Conservation (phyloP, 192 early-diverging fungal species). For the Entrophospora sp. region DNA sequence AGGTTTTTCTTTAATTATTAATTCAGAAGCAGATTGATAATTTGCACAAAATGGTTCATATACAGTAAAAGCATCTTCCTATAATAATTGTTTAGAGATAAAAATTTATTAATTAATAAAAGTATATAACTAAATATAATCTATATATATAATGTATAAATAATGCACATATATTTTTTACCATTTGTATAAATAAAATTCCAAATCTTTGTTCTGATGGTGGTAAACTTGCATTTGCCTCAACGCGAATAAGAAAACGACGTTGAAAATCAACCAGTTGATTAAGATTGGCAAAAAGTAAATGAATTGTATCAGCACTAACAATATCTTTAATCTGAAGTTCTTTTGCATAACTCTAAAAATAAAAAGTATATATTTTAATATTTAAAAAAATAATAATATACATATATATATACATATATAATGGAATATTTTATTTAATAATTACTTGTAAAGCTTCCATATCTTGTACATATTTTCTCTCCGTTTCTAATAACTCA, state of each 20-base stretch:
- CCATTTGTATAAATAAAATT: conserved; percentile 70
- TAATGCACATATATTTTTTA: too few species aligned
- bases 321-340: conserved; percentile 63
- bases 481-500: conserved; percentile 90
- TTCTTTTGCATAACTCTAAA: conserved; percentile 63
- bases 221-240: conserved; percentile 61
- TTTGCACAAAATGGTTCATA: conserved; percentile 95
- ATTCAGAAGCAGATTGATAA: conserved; percentile 66
- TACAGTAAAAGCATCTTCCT: conserved; percentile 67
- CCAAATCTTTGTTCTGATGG: conserved; percentile 85
- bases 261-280: conserved; percentile 94
- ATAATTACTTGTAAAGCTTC: conserved; percentile 62
- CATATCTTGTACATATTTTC: conserved; percentile 82
- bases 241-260: conserved; percentile 84
- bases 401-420: neutral
- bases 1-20: conserved; percentile 56
- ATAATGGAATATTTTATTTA: too few species aligned
- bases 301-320: conserved; percentile 62
- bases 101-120: neutral
- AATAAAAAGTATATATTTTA: conserved; percentile 1
- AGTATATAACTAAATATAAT: too few species aligned
- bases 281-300: conserved; percentile 89
- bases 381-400: neutral
- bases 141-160: too few species aligned
- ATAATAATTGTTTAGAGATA: neutral